phyloP scores from a whole-genome alignment of 805 yeast genomes.

The Danielia reshetovae region DNA sequence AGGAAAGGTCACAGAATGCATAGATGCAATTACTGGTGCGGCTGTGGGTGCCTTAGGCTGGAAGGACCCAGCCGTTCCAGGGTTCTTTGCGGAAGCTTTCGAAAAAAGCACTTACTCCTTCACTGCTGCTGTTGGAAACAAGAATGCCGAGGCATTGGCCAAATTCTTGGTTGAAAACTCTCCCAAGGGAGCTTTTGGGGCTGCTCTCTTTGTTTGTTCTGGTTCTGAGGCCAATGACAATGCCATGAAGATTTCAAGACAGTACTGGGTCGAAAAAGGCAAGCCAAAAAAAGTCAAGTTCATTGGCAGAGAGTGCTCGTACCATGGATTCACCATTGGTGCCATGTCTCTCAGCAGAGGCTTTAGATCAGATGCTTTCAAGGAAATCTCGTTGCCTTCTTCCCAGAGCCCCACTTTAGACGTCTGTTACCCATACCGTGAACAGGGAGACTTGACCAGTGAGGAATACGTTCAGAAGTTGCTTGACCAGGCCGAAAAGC shows the following conservation, averaged over 20 bases:
- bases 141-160: conserved; percentile 24
- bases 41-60: conserved; percentile 34
- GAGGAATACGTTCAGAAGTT: conserved; percentile 22
- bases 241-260: conserved; percentile 25
- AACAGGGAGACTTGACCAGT: conserved; percentile 19
- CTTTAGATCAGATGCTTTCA: conserved; percentile 17
- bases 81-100: conserved; percentile 21
- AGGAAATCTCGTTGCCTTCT: conserved; percentile 19
- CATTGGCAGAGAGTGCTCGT: conserved; percentile 42
- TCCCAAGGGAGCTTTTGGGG: conserved; percentile 40
- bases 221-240: conserved; percentile 49
- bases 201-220: conserved; percentile 54
- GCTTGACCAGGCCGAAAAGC: conserved; percentile 20
- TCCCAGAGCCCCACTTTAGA: conserved; percentile 18
- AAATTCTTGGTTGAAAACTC: conserved; percentile 31
- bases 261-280: conserved; percentile 36
- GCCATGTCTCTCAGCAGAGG: conserved; percentile 32
- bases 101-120: conserved; percentile 19
- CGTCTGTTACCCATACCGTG: conserved; percentile 27
- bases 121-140: conserved; percentile 21
- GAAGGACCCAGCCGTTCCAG: conserved; percentile 23
- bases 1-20: conserved; percentile 23
- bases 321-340: conserved; percentile 49
- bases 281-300: conserved; percentile 38
- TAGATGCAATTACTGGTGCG: conserved; percentile 29